phyloP scores from a whole-genome alignment of 768 basidiomycete species.

The Rossbeevera mucosa region DNA sequence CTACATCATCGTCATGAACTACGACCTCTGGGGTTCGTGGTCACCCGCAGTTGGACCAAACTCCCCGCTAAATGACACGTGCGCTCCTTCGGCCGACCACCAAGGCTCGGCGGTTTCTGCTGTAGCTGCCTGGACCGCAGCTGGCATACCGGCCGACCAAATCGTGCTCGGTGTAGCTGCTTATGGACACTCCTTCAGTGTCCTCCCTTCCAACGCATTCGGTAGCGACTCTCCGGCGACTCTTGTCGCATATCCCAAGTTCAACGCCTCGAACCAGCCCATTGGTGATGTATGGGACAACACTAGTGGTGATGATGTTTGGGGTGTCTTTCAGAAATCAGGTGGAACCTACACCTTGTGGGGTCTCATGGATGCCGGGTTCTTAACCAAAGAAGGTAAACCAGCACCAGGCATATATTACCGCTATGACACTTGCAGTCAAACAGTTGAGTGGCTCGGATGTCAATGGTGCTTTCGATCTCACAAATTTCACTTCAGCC shows the following conservation, averaged over 20 bases:
- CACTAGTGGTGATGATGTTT: slow-evolving; percentile 44
- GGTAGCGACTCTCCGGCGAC: slow-evolving; percentile 28
- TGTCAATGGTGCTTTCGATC: background rate
- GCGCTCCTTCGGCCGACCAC: slow-evolving; percentile 54
- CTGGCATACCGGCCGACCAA: slow-evolving; percentile 64
- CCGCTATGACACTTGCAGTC: slow-evolving; percentile 61
- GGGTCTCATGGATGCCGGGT: slow-evolving; percentile 55
- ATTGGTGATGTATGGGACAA: slow-evolving; percentile 58
- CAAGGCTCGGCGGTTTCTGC: slow-evolving; percentile 72
- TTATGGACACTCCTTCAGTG: slow-evolving; percentile 73
- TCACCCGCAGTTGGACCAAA: slow-evolving; percentile 65
- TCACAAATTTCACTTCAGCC: slow-evolving; percentile 40
- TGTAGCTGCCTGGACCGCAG: slow-evolving; percentile 65
- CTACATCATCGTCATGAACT: slow-evolving; percentile 61
- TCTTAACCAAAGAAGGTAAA: slow-evolving; percentile 34
- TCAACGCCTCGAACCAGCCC: slow-evolving; percentile 40
- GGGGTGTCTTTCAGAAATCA: slow-evolving; percentile 43
- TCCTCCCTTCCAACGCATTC: slow-evolving; percentile 37
- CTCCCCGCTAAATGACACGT: slow-evolving; percentile 75
- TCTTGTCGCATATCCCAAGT: slow-evolving; percentile 47
- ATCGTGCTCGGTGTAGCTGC: slow-evolving; percentile 79
- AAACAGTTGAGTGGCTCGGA: slow-evolving; percentile 50
- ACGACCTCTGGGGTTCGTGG: slow-evolving; percentile 56
- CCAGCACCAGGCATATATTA: slow-evolving; percentile 45
- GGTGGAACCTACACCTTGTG: slow-evolving; percentile 58